Conservation (phyloP, 2,329 filamentous ascomycete genomes). For the Aspergillus sp. region DNA sequence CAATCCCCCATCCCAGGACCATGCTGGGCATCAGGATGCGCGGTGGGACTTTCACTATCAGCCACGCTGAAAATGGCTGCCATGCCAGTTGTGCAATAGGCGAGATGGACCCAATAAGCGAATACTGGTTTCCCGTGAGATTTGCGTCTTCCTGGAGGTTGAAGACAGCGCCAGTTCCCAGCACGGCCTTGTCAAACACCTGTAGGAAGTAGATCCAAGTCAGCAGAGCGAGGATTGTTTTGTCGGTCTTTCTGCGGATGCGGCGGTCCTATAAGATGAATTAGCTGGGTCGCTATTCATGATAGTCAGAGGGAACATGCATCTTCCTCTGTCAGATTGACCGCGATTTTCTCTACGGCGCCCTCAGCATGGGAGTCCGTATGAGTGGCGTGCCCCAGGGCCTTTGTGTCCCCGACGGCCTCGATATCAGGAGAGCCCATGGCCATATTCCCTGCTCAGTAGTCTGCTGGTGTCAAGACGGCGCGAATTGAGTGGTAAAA, state of each 20-base stretch:
- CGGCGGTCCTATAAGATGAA: conserved; percentile 23
- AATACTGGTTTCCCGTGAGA: conserved; percentile 57
- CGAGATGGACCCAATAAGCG: conserved; percentile 57
- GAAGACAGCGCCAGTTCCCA: conserved; percentile 59
- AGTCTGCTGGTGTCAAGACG: too few relatives aligned
- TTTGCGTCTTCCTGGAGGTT: conserved; percentile 52
- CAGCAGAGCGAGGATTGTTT: conserved; percentile 52
- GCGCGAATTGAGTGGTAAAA: too few relatives aligned
- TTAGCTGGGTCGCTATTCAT: too few relatives aligned
- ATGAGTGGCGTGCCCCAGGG: too few relatives aligned
- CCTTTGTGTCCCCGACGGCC: too few relatives aligned
- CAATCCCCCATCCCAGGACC: conserved; percentile 50
- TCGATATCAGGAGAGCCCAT: too few relatives aligned
- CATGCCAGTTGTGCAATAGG: conserved; percentile 61
- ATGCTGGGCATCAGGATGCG: conserved; percentile 57
- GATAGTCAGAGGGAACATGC: too few relatives aligned
- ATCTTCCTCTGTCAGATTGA: too few relatives aligned
- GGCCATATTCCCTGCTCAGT: too few relatives aligned
- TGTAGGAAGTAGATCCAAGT: conserved; percentile 49
- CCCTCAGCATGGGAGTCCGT: too few relatives aligned
- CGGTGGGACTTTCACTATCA: conserved; percentile 63
- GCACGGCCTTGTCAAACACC: conserved; percentile 59
- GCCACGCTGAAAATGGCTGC: conserved; percentile 59
- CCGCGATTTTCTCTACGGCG: too few relatives aligned
- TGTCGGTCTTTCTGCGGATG: conserved; percentile 63